Evolutionary conservation across 2,329 filamentous ascomycete species (phyloP).

Genomic region (Colletotrichum sp.): DNA sequence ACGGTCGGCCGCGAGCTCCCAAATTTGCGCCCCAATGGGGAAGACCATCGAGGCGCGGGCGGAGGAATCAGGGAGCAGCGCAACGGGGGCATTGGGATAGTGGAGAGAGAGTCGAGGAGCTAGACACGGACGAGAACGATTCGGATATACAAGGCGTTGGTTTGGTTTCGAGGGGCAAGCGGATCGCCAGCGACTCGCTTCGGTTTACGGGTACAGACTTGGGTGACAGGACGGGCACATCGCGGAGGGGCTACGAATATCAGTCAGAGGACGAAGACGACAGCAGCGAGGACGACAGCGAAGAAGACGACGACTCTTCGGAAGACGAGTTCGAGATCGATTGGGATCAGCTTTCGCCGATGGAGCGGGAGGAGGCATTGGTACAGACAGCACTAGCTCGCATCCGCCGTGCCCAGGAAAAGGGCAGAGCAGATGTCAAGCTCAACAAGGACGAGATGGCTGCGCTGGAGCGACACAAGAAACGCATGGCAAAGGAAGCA

Average conservation of each 20-base stretch:
- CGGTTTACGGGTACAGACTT: conserved; percentile 66
- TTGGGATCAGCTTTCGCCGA: conserved; percentile 60
- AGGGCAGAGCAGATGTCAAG: conserved; percentile 79
- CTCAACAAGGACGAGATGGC: conserved; percentile 81
- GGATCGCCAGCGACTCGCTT: conserved; percentile 65
- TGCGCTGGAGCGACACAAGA: conserved; percentile 73
- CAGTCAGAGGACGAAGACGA: conserved; percentile 44
- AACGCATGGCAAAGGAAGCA: conserved; percentile 59
- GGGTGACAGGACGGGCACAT: conserved; percentile 43
- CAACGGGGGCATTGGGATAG: conserved; percentile 42
- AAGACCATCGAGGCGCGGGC: conserved; percentile 96
- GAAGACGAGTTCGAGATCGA: conserved; percentile 46
- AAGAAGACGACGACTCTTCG: conserved; percentile 36
- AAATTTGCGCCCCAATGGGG: conserved; percentile 92
- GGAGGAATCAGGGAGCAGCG: conserved; percentile 62
- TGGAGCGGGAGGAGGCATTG: conserved; percentile 75
- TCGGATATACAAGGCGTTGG: conserved; percentile 61
- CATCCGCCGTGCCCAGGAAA: conserved; percentile 78
- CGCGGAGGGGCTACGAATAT: conserved; percentile 42
- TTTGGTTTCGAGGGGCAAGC: conserved; percentile 49
- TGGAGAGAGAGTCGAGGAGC: conserved; percentile 64
- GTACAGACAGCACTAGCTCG: conserved; percentile 80
- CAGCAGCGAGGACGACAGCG: conserved; percentile 34
- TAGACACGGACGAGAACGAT: conserved; percentile 65
- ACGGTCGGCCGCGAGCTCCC: conserved; percentile 99